Base-by-base conservation (phyloP, 2,329 filamentous ascomycete species). In the Clarireedia hainanense region DNA sequence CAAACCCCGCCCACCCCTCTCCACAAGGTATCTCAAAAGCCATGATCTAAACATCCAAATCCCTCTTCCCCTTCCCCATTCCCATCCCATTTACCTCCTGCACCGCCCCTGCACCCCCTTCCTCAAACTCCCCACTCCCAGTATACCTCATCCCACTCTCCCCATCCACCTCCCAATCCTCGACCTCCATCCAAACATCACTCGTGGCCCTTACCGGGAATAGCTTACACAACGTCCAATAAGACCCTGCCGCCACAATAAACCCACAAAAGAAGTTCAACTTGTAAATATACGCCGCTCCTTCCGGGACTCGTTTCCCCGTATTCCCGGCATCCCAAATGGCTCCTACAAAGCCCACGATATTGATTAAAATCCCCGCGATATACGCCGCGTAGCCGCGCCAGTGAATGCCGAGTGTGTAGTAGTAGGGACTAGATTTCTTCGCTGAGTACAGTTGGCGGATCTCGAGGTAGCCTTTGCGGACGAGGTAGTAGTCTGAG, bases 231-330 rank as follows among this genome's bases (percentile, higher is more conserved):
- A 95, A 75, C 0, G 69, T 54, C 74, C 81, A 95, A 72, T 96
- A 96, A 6, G 84, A 72, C 0, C 61, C 67, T 0, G 75, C 75
- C 0, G 89, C 80, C 10, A 95, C 80, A 47, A 89, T 75, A 68
- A 95, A 91, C 0, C 91, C 91, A 45, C 80, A 80, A 69, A 96
- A 95, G 75, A 91, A 96, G 71, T 96, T 96, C 64, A 96, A 67
- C 62, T 91, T 88, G 75, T 95, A 96, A 58, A 96, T 83, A 67
- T 95, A 95, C 0, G 80, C 83, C 2, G 92, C 91, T 1, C 86
- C 91, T 5, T 81, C 75, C 0, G 92, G 91, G 0, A 96, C 89
- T 61, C 17, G 66, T 69, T 73, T 67, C 0, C 89, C 89, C 27
- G 27, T 30, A 2, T 7, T 30, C 7, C 27, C 27, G 6, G 27